A percentile compares a stretch with the other conserved stretches of the same genome.
These are phyloP conservation scores for Lachancea fermentati DNA, from an alignment of 805 yeast genomes.

Conservation along the genomic window DNA sequence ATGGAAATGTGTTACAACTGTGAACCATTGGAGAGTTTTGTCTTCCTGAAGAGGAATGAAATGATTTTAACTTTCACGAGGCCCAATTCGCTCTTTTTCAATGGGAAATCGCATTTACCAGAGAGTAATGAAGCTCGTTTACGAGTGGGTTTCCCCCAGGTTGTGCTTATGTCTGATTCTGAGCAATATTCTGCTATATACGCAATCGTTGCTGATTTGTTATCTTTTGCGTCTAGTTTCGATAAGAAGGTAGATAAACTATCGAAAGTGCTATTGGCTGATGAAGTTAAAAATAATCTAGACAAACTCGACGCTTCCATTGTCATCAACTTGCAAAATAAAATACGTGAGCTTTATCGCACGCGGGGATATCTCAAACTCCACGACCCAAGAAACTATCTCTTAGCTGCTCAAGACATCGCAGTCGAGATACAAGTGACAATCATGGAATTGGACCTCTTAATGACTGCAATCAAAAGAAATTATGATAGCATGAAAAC, in stretches of 20 bases:
- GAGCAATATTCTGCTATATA: conserved; percentile 51
- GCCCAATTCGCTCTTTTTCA: conserved; percentile 48
- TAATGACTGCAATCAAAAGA: conserved; percentile 39
- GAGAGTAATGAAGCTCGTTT: conserved; percentile 28
- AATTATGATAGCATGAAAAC: conserved; percentile 27
- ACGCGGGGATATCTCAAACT: conserved; percentile 38
- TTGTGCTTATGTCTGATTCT: conserved; percentile 50
- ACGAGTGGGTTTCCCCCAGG: conserved; percentile 38
- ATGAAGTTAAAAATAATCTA: conserved; percentile 40
- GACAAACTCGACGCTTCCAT: conserved; percentile 33
- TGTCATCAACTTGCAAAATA: conserved; percentile 48
- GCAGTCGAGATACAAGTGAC: conserved; percentile 33
- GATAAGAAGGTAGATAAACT: conserved; percentile 41
- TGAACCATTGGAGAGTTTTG: conserved; percentile 36
- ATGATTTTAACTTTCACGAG: conserved; percentile 43
- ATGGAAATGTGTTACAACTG: conserved; percentile 55
- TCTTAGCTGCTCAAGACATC: conserved; percentile 35
- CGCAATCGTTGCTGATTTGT: conserved; percentile 42
- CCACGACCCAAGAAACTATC: conserved; percentile 30
- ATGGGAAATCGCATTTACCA: conserved; percentile 23
- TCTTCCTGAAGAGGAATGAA: conserved; percentile 49
- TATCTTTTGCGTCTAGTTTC: conserved; percentile 33
- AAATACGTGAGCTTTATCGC: conserved; percentile 37
- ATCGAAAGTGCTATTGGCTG: conserved; percentile 48
- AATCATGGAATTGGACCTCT: conserved; percentile 36